These are phyloP conservation scores for Rhododendron simsii DNA, from an alignment of 148 eudicot genomes.

Conservation along the genomic window DNA sequence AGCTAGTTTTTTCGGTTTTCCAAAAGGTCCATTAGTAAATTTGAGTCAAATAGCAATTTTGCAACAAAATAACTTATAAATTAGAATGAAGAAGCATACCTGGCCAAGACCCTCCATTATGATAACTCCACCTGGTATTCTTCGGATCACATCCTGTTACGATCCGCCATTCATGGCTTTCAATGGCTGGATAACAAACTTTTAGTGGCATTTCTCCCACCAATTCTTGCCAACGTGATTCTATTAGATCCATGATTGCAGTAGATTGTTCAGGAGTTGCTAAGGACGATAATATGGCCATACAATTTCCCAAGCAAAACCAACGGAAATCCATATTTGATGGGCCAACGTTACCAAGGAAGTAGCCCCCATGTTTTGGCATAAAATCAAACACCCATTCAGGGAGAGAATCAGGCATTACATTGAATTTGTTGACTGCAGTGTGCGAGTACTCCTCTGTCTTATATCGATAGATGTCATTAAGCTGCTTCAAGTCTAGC, in stretches of 20 bases:
- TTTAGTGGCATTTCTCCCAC: slow-evolving; percentile 94
- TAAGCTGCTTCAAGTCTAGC: slow-evolving; percentile 81
- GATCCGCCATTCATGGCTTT: slow-evolving; percentile 91
- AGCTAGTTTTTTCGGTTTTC: background rate
- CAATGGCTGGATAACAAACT: slow-evolving; percentile 93
- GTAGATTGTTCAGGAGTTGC: slow-evolving; percentile 76
- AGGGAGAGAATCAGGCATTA: slow-evolving; percentile 95
- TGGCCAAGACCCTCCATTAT: slow-evolving; percentile 99
- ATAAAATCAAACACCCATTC: slow-evolving; percentile 95
- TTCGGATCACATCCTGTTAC: slow-evolving; percentile 93
- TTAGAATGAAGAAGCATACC: slow-evolving; percentile 36
- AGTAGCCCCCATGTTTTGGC: slow-evolving; percentile 81
- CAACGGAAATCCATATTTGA: slow-evolving; percentile 90
- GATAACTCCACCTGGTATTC: slow-evolving; percentile 97
- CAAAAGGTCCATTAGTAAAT: background rate
- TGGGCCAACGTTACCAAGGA: slow-evolving; percentile 82
- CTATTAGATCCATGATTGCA: slow-evolving; percentile 95
- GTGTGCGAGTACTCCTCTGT: slow-evolving; percentile 91
- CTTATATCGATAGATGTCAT: slow-evolving; percentile 79
- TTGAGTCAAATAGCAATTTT: background rate
- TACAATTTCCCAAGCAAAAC: slow-evolving; percentile 90
- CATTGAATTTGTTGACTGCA: slow-evolving; percentile 80
- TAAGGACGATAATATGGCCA: slow-evolving; percentile 80
- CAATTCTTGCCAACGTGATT: slow-evolving; percentile 84
- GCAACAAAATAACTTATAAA: background rate